Evolutionary conservation across 768 basidiomycete genomes (phyloP), one percentile per base, ranked within the genome.

Genomic region (Lactifluus volemus): DNA sequence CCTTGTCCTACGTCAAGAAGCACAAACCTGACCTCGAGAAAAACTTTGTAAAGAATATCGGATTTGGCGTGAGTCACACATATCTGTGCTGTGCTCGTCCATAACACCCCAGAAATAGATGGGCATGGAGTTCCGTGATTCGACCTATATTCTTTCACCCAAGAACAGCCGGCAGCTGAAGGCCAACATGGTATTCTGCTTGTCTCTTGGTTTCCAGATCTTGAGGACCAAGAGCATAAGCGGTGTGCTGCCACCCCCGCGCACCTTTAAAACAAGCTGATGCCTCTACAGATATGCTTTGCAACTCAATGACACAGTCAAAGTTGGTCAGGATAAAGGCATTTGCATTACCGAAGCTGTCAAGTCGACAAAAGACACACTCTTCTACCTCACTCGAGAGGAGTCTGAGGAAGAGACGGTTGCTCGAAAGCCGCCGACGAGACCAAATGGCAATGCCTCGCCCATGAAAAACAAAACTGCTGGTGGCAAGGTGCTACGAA

Each of bases 61-160:
- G 96, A 2, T 95, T 94, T 70, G 89, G 85, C 25, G 94, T 96
- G 71, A 67, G 86, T 75, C 0, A 45, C 17, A 2, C 21, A 38
- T 29, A 8, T 19, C 8, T 5, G 32, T n/a, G 25, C 21, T 14
- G 11, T 17, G 47, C 41, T 19, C 10, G 39, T 36, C 34, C 47
- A 17, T 53, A 58, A 63, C 52, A 30, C 52, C 17, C 21, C 25
- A 5, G 25, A 47, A 49, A 58, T 67, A 98, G 95, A 98, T 86
- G 72, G 96, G 96, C 6, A 84, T 98, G 70, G 96, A 99, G 72
- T 98, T 95, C 75, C 84, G 94, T 45, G 96, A 99, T 70, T 83
- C 87, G 10, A 77, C 84, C 0, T 97, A 94, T 71, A 74, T 94
- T 12, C 76, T 98, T 41, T 88, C 87, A 5, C 64, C 84, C 8